These are phyloP conservation scores for Penicillium lividum DNA, from an alignment of 495 filamentous ascomycete species.

Conservation along the genomic window DNA sequence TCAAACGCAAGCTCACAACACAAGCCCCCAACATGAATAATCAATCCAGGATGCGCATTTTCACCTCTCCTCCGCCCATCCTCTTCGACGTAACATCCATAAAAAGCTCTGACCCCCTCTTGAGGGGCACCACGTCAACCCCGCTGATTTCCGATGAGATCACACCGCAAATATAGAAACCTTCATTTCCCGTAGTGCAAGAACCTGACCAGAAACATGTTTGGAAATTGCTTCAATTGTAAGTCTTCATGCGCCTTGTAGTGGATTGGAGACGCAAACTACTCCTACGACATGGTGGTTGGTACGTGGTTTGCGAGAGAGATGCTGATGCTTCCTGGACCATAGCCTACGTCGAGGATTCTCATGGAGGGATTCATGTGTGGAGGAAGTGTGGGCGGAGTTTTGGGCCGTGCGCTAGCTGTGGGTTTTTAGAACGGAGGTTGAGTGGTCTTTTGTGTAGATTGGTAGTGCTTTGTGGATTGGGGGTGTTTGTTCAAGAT, in stretches of 20 bases:
- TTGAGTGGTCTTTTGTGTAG: constrained; percentile 55
- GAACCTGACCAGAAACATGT: constrained; percentile 50
- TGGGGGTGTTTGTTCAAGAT: too few species aligned
- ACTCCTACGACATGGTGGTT: constrained; percentile 46
- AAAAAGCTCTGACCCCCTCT: constrained; percentile 44
- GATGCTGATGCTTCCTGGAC: constrained; percentile 58
- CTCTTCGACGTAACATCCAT: constrained; percentile 31
- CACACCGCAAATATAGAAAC: constrained; percentile 52
- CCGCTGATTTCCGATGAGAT: constrained; percentile 51
- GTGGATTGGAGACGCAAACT: constrained; percentile 42
- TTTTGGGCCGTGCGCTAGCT: constrained; percentile 52
- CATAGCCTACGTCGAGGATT: constrained; percentile 62
- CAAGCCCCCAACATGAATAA: constrained; percentile 49
- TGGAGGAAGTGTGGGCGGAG: constrained; percentile 52
- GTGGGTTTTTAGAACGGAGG: constrained; percentile 52
- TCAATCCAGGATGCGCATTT: constrained; percentile 48
- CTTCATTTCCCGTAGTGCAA: constrained; percentile 52
- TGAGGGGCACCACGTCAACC: constrained; percentile 9
- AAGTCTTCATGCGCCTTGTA: constrained; percentile 40
- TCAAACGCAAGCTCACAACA: constrained; percentile 43
- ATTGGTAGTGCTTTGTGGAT: too few species aligned
- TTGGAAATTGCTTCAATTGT: constrained; percentile 43
- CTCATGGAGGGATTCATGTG: constrained; percentile 44
- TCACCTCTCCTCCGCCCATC: constrained; percentile 42
- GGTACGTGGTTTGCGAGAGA: constrained; percentile 52